Evolutionary conservation across 768 basidiomycete species (phyloP).

Genomic region (Lyophyllum shimeji): DNA sequence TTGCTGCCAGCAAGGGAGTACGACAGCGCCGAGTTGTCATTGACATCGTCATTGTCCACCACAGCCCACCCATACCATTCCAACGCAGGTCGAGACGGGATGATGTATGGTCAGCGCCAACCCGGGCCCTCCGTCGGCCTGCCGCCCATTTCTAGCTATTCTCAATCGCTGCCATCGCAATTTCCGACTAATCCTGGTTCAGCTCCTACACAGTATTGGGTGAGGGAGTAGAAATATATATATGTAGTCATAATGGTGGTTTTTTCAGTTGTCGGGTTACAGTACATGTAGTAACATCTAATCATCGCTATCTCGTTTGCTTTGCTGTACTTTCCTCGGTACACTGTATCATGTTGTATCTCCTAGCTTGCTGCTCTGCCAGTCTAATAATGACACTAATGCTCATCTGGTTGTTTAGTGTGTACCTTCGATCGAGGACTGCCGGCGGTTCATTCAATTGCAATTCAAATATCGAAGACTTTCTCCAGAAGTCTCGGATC

Average conservation of each 20-base stretch:
- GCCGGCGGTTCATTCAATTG: conserved; percentile 5
- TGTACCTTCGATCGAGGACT: conserved; percentile 8
- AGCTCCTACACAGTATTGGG: conserved; percentile 19
- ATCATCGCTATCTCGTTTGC: conserved; percentile 5
- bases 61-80: conserved; percentile 25
- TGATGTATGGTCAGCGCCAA: conserved; percentile 18
- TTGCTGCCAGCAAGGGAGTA: conserved; percentile 16
- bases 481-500: not conserved
- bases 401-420: not conserved
- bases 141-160: conserved; percentile 19
- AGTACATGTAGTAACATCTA: not conserved
- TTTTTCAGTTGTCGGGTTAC: not conserved
- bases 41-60: conserved; percentile 26
- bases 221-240: conserved; percentile 13
- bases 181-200: conserved; percentile 10
- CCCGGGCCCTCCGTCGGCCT: conserved; percentile 17
- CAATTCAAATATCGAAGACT: conserved; percentile 1
- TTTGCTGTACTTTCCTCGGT: not conserved
- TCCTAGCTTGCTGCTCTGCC: not conserved
- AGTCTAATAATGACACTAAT: not conserved
- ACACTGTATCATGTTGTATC: conserved; percentile 9
- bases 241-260: not conserved
- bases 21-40: conserved; percentile 19
- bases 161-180: conserved; percentile 14
- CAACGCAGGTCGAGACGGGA: conserved; percentile 15